Evolutionary conservation across 75 land plant species (phyloP).

Genomic region (Cupressus sempervirens): DNA sequence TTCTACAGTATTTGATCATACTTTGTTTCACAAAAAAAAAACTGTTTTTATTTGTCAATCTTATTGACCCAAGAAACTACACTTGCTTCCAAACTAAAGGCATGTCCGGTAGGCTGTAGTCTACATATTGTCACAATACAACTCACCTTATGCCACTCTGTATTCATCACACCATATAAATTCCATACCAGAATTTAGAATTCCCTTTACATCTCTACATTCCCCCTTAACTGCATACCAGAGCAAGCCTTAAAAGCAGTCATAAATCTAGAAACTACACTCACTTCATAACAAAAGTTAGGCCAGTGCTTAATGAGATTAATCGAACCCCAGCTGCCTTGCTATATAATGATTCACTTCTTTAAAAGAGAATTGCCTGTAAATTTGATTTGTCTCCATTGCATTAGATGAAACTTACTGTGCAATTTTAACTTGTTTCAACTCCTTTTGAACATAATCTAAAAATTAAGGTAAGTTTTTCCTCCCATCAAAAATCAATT

Average conservation of each 20-base stretch:
- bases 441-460: neutral
- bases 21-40: neutral
- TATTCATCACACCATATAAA: neutral
- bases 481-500: neutral
- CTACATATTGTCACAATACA: neutral
- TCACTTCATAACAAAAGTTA: neutral
- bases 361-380: neutral
- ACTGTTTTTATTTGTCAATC: neutral
- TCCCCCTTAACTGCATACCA: neutral
- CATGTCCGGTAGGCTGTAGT: slow-evolving; percentile 1
- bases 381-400: neutral
- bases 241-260: neutral
- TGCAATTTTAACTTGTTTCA: neutral
- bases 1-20: neutral
- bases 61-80: neutral
- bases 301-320: neutral
- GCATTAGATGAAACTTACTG: neutral
- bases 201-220: neutral
- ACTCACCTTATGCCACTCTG: neutral
- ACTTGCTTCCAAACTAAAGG: neutral
- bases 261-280: neutral
- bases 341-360: neutral
- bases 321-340: neutral
- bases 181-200: neutral
- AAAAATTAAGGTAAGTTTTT: no score